Conservation (phyloP, 2,329 filamentous ascomycete genomes). For the Podosphaera xanthii region DNA sequence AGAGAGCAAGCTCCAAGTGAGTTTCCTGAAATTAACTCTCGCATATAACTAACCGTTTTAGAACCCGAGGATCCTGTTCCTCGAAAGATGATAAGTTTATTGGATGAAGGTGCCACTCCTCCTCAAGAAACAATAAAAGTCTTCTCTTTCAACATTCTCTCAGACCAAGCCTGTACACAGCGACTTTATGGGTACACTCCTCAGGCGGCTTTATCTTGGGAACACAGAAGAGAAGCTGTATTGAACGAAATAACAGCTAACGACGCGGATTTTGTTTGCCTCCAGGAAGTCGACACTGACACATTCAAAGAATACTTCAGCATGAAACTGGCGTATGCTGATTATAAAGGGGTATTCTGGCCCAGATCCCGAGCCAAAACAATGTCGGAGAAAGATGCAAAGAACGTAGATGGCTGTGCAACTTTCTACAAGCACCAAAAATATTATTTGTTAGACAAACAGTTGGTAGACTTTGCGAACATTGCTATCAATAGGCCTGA, state of each 20-base stretch:
- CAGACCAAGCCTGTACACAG: conserved; percentile 74
- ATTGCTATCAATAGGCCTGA: conserved; percentile 86
- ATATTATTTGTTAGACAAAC: conserved; percentile 82
- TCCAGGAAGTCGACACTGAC: conserved; percentile 84
- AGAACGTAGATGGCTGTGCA: conserved; percentile 82
- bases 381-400: conserved; percentile 74
- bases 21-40: conserved; percentile 16
- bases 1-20: conserved; percentile 68
- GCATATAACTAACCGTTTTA: conserved; percentile 17
- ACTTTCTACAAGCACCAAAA: conserved; percentile 94
- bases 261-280: conserved; percentile 70
- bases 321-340: conserved; percentile 61
- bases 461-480: conserved; percentile 75
- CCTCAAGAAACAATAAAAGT: conserved; percentile 54
- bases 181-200: conserved; percentile 80
- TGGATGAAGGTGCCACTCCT: conserved; percentile 27
- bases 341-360: conserved; percentile 88
- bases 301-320: conserved; percentile 83
- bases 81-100: conserved; percentile 59
- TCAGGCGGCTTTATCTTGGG: conserved; percentile 61
- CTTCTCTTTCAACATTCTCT: conserved; percentile 87
- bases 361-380: conserved; percentile 77
- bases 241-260: conserved; percentile 58
- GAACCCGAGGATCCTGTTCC: conserved; percentile 56
- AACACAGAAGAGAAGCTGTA: conserved; percentile 63